phyloP scores from a whole-genome alignment of 1,139 yeast species.

The Hemisphaericaspora xylofermentans region DNA sequence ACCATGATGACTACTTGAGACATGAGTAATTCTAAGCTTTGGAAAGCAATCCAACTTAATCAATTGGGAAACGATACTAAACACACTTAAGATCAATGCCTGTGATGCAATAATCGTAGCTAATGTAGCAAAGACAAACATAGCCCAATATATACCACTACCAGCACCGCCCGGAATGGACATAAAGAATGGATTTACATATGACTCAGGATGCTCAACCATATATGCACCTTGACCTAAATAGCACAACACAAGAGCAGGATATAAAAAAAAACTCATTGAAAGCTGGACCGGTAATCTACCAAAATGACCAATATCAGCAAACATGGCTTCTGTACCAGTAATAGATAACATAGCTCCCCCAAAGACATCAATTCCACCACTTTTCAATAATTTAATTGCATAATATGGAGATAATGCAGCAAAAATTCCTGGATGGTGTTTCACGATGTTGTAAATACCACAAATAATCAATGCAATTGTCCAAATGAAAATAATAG shows the following conservation, averaged over 20 bases:
- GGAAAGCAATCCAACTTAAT: slow-evolving; percentile 57
- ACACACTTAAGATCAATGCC: slow-evolving; percentile 57
- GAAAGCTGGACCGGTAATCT: slow-evolving; percentile 49
- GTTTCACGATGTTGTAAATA: slow-evolving; percentile 38
- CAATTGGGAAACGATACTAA: slow-evolving; percentile 51
- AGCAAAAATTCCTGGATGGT: slow-evolving; percentile 45
- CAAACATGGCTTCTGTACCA: slow-evolving; percentile 65
- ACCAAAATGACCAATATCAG: slow-evolving; percentile 60
- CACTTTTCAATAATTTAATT: slow-evolving; percentile 35
- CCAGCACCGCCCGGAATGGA: slow-evolving; percentile 53
- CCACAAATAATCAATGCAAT: slow-evolving; percentile 47
- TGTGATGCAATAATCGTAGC: slow-evolving; percentile 61
- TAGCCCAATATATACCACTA: slow-evolving; percentile 47
- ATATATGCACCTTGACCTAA: slow-evolving; percentile 60
- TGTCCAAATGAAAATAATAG: slow-evolving; percentile 53
- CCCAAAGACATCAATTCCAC: slow-evolving; percentile 46
- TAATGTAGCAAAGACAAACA: slow-evolving; percentile 53
- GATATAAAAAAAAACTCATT: slow-evolving; percentile 47
- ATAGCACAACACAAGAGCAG: slow-evolving; percentile 49
- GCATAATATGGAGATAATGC: slow-evolving; percentile 56
- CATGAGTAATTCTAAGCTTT: slow-evolving; percentile 42
- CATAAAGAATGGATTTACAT: slow-evolving; percentile 44
- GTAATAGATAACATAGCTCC: slow-evolving; percentile 57
- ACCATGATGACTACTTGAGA: slow-evolving; percentile 43
- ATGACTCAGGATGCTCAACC: slow-evolving; percentile 38